Evolutionary conservation across 371 early-diverging fungal genomes (phyloP).

Genomic region (Blakeslea trispora): DNA sequence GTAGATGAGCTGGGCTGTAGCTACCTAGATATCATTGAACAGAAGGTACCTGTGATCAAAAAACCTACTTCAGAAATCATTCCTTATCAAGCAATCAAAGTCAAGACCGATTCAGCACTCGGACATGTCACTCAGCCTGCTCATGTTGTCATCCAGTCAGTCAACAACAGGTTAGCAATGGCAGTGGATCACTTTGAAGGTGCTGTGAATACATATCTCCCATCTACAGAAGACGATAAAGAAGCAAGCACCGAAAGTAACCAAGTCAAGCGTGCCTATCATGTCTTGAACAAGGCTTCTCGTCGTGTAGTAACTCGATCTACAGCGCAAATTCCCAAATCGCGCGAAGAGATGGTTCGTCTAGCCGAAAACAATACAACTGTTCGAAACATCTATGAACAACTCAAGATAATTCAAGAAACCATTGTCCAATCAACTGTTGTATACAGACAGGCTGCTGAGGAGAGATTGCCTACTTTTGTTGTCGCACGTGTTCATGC

Average conservation of each 20-base stretch:
- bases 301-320: conserved; percentile 32
- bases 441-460: conserved; percentile 35
- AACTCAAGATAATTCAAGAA: conserved; percentile 34
- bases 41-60: conserved; percentile 62
- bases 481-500: conserved; percentile 27
- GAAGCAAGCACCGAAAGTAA: conserved; percentile 20
- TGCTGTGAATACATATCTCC: conserved; percentile 54
- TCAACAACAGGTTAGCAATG: conserved; percentile 41
- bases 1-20: conserved; percentile 67
- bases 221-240: conserved; percentile 6
- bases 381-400: conserved; percentile 24
- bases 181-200: conserved; percentile 52
- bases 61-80: conserved; percentile 64
- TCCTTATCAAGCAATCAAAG: conserved; percentile 24
- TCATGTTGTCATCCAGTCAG: conserved; percentile 43
- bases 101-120: conserved; percentile 42
- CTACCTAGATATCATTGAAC: conserved; percentile 66
- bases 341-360: conserved; percentile 31
- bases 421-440: conserved; percentile 26
- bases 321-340: conserved; percentile 29
- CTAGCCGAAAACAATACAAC: conserved; percentile 22
- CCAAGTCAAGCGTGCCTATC: conserved; percentile 40
- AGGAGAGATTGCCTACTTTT: conserved; percentile 32
- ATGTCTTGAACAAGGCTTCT: conserved; percentile 33
- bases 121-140: conserved; percentile 48